Evolutionary conservation across 306 rosid species (phyloP).

Genomic region (Ormosia semicastrata): DNA sequence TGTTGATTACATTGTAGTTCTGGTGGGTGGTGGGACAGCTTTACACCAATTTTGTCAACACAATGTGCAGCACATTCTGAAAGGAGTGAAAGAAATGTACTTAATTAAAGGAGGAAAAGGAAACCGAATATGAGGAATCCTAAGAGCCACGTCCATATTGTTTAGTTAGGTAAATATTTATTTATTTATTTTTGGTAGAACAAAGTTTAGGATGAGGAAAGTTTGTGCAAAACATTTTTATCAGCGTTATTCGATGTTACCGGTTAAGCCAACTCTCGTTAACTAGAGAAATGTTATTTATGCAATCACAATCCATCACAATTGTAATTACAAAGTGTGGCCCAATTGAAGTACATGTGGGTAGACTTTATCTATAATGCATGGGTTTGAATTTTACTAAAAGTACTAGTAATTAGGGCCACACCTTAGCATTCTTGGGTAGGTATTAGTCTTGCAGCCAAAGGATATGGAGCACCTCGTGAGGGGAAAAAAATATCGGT

Average conservation of each 20-base stretch:
- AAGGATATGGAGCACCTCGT: too few relatives aligned
- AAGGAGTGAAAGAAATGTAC: not conserved
- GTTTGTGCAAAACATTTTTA: not conserved
- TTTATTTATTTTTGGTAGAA: not conserved
- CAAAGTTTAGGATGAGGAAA: not conserved
- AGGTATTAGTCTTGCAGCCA: too few relatives aligned
- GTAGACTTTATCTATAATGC: too few relatives aligned
- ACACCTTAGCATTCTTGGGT: too few relatives aligned
- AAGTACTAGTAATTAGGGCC: too few relatives aligned
- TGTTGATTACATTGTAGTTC: constrained; percentile 20
- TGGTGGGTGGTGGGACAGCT: constrained; percentile 44
- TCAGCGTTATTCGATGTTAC: too few relatives aligned
- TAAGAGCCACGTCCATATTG: not conserved
- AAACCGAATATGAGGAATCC: constrained; percentile 33
- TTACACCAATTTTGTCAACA: constrained; percentile 38
- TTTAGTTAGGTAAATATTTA: not conserved
- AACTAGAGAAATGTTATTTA: not conserved
- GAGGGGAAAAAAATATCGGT: too few relatives aligned
- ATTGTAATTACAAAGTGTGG: too few relatives aligned
- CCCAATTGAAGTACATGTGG: too few relatives aligned
- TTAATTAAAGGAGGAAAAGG: not conserved
- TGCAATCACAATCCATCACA: not conserved
- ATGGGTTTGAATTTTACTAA: too few relatives aligned
- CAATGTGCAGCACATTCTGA: constrained; percentile 22
- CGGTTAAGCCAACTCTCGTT: too few relatives aligned